phyloP scores from a whole-genome alignment of 2,329 filamentous ascomycete species.

The Xylariaceae sp. region DNA sequence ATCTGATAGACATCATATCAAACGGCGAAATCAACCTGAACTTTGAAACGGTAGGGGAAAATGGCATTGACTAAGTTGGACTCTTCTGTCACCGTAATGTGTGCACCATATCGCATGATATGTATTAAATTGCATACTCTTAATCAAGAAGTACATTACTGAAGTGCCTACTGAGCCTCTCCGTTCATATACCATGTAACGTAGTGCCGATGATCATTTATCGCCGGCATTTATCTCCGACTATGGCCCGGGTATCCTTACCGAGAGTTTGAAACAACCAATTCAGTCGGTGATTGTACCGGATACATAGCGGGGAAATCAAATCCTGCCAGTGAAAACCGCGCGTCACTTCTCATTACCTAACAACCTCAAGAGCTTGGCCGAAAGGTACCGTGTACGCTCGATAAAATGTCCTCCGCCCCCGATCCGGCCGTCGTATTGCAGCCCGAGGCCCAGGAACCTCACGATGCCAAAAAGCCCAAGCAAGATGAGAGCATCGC shows the following conservation, averaged over 20 bases:
- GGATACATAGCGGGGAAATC: not conserved
- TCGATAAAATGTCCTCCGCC: slow-evolving; percentile 19
- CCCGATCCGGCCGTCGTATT: slow-evolving; percentile 15
- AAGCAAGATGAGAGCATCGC: slow-evolving; percentile 1
- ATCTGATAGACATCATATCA: no score
- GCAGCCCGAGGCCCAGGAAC: slow-evolving; percentile 10
- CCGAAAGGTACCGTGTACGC: not conserved
- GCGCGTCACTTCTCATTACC: not conserved
- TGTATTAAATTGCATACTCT: no score
- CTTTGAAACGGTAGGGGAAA: no score
- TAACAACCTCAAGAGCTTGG: not conserved
- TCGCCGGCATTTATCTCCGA: not conserved
- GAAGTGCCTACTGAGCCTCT: not conserved
- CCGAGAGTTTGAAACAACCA: not conserved
- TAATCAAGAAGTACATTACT: not conserved
- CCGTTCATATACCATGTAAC: not conserved
- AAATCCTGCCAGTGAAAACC: not conserved
- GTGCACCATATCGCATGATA: no score
- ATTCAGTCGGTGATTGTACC: not conserved
- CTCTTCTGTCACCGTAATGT: no score
- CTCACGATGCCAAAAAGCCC: slow-evolving; percentile 2
- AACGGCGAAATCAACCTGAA: no score
- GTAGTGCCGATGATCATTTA: not conserved
- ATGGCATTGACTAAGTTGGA: no score
- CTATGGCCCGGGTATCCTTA: not conserved